phyloP scores from a whole-genome alignment of 352 stramenopile genomes.

The Albugo candida region DNA sequence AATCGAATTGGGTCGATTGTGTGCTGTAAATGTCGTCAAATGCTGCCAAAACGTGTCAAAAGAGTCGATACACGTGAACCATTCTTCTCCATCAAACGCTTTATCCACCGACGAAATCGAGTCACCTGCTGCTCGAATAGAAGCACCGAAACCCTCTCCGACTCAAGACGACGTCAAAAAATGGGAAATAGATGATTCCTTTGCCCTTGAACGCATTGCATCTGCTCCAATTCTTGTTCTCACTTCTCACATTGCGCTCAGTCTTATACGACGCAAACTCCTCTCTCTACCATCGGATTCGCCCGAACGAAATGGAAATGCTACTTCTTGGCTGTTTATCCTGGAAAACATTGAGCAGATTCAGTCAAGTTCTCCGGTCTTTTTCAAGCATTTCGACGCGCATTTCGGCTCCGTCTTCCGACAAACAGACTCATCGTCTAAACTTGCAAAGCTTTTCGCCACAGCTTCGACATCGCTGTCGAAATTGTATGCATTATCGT shows the following conservation, averaged over 20 bases:
- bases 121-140: neutral
- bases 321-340: constrained; percentile 19
- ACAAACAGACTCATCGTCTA: constrained; percentile 3
- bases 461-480: constrained; percentile 32
- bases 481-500: constrained; percentile 21
- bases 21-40: neutral
- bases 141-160: neutral
- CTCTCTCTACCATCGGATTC: constrained; percentile 18
- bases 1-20: neutral
- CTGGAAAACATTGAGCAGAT: constrained; percentile 50
- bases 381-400: constrained; percentile 13
- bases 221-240: constrained; percentile 12
- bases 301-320: constrained; percentile 15
- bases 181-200: neutral
- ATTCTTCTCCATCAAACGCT: neutral
- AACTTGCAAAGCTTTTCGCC: constrained; percentile 17
- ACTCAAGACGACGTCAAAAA: neutral
- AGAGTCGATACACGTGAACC: no score
- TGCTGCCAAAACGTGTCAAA: neutral
- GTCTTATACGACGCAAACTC: constrained; percentile 24
- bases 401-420: constrained; percentile 14
- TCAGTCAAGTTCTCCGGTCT: constrained; percentile 30
- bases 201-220: neutral
- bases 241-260: constrained; percentile 8
- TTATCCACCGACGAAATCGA: neutral